Conservation (phyloP, 2,329 filamentous ascomycete species). For the Paecilomyces sp. region DNA sequence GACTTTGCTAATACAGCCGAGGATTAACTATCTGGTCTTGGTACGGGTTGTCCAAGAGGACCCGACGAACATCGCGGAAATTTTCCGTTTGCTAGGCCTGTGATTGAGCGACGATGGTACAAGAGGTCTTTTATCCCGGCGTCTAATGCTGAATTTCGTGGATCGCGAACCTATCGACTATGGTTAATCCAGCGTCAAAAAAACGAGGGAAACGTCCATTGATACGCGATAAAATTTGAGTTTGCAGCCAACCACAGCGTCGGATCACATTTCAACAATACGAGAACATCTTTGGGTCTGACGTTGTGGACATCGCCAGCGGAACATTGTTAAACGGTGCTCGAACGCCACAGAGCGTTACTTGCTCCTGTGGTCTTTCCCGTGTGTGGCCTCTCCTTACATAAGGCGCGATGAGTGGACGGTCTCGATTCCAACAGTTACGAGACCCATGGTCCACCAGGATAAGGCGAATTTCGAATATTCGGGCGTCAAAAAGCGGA, state of each 20-base stretch:
- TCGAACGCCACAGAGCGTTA: background rate
- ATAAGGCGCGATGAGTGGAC: background rate
- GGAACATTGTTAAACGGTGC: background rate
- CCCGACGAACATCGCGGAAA: background rate
- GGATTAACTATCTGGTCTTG: too few relatives aligned
- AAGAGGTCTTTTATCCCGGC: background rate
- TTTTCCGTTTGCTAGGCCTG: background rate
- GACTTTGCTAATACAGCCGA: too few relatives aligned
- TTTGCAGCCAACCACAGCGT: too few relatives aligned
- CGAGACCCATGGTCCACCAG: background rate
- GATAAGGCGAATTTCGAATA: background rate
- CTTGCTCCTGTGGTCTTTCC: too few relatives aligned
- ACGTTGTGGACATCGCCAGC: background rate
- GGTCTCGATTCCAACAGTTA: background rate
- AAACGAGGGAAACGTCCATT: too few relatives aligned
- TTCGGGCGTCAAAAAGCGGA: background rate
- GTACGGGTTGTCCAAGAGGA: too few relatives aligned
- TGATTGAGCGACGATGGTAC: background rate
- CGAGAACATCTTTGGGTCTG: background rate
- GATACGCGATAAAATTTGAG: too few relatives aligned
- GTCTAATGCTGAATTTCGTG: background rate
- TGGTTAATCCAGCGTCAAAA: background rate
- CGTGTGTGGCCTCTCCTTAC: background rate
- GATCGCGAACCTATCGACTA: background rate
- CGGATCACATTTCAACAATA: background rate